phyloP scores from a whole-genome alignment of 2,329 filamentous ascomycete species.

The Chalara sp. region DNA sequence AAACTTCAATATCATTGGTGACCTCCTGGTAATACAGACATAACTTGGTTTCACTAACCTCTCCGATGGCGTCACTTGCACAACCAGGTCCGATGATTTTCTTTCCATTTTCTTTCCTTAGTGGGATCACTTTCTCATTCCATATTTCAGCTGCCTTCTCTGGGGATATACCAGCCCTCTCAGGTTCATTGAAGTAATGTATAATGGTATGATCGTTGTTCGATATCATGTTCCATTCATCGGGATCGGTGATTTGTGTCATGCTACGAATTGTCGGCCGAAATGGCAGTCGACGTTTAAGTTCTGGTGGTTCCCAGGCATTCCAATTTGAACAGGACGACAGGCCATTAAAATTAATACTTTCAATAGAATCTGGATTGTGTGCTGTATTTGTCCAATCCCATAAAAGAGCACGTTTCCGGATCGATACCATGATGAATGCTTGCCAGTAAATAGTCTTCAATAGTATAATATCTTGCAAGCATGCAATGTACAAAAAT shows the following conservation, averaged over 20 bases:
- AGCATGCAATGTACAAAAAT: too few relatives aligned
- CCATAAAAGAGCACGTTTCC: conserved; percentile 36
- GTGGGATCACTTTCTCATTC: conserved; percentile 31
- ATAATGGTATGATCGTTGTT: conserved; percentile 28
- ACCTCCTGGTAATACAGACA: too few relatives aligned
- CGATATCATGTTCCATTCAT: conserved; percentile 31
- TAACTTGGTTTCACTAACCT: conserved; percentile 6
- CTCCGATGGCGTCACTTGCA: conserved; percentile 31
- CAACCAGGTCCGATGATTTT: conserved; percentile 34
- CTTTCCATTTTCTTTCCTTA: conserved; percentile 27
- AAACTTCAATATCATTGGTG: too few relatives aligned
- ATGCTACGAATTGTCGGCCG: conserved; percentile 35
- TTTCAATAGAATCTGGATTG: conserved; percentile 28
- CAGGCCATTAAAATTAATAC: conserved; percentile 29
- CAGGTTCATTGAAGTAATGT: conserved; percentile 41
- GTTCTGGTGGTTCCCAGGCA: conserved; percentile 33
- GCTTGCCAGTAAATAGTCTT: neutral
- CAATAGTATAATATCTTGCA: neutral
- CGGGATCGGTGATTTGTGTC: conserved; percentile 28
- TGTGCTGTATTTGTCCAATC: conserved; percentile 35
- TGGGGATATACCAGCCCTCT: conserved; percentile 29
- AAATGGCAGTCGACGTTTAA: conserved; percentile 29
- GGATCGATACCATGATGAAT: conserved; percentile 8
- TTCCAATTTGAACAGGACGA: conserved; percentile 36
- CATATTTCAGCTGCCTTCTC: conserved; percentile 33